These are phyloP conservation scores for Erythrophleum ivorense DNA, from an alignment of 331 rosid genomes.

Conservation along the genomic window DNA sequence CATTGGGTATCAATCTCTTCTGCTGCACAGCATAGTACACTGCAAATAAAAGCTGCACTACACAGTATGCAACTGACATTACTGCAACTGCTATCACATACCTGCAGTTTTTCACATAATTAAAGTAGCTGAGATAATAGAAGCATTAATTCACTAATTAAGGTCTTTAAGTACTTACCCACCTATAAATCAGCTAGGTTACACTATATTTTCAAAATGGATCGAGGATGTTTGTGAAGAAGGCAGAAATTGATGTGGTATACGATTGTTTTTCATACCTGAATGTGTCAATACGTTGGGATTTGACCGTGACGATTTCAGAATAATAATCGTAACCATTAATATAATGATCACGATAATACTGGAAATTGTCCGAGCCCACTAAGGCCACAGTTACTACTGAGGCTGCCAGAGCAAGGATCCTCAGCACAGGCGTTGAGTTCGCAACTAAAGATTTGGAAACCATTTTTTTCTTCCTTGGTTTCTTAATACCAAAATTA, in stretches of 20 bases:
- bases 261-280: no score
- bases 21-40: neutral
- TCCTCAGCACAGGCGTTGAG: constrained; percentile 44
- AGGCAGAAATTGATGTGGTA: no score
- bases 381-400: constrained; percentile 30
- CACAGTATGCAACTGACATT: neutral
- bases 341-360: no score
- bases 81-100: neutral
- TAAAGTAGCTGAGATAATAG: no score
- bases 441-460: constrained; percentile 33
- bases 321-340: no score
- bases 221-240: no score
- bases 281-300: no score
- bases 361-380: constrained; percentile 26
- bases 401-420: constrained; percentile 44
- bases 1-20: neutral
- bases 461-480: constrained; percentile 33
- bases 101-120: neutral
- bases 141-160: no score
- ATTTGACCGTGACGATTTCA: no score
- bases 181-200: no score
- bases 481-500: neutral
- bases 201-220: no score
- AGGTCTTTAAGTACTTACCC: no score
- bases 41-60: neutral